Evolutionary conservation across 805 yeast species (phyloP), one percentile per base, ranked within the genome.

Genomic region (Hanseniaspora lindneri): DNA sequence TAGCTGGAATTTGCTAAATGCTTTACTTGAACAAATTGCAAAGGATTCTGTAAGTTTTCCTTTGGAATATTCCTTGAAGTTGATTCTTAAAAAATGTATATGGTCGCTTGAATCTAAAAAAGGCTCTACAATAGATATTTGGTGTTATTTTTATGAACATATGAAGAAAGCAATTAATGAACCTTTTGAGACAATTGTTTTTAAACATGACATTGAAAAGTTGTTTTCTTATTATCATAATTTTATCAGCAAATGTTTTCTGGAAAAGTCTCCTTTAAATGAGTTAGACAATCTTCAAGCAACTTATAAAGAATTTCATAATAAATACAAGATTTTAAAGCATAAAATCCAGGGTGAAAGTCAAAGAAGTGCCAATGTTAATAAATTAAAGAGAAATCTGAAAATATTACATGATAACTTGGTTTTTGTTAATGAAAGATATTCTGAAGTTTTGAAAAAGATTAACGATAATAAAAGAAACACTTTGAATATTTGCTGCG

Each of bases 381-480:
- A 11, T 7, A 29, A 30, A 30, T 17, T 44, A 37, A 30, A 27
- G 17, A 20, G 13, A 13, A 36, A 34, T 10, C 19, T 37, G 8
- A 37, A 30, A 17, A 39, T 44, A 14, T 14, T 24, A 7, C 3
- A 14, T 17, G 30, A 32, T 11, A 37, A 44, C 10, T 19, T 19
- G 13, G 28, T 27, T 13, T 44, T 44, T 39, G 33, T 36, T 4
- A 24, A 7, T 5, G 35, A 44, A 14, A 44, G 49, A 37, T 44
- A 30, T 24, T 11, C n/a, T 16, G 49, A 44, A 17, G 3, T 36
- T 13, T 20, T 27, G 10, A 44, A 13, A 29, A 24, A 21, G 23
- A 16, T 35, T 5, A 36, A 29, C 14, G 13, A 28, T 28, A 4
- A 21, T 2, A 44, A 36, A 36, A 13, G 2, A 4, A 25, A n/a